Conservation (phyloP, 768 basidiomycete genomes). For the Tylopilus sp. region DNA sequence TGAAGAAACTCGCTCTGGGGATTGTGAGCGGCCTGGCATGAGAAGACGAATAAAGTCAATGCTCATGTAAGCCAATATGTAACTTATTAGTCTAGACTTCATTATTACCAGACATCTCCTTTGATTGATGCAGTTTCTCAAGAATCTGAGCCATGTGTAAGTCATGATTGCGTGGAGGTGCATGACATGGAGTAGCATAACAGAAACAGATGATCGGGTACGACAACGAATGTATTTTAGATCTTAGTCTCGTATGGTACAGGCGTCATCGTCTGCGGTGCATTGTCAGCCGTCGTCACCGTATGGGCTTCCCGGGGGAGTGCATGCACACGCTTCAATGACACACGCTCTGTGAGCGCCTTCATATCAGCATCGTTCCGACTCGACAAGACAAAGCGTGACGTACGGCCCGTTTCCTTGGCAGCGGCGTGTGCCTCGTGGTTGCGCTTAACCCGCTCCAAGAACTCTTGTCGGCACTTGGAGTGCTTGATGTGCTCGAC, state of each 20-base stretch:
- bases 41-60: no score
- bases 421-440: conserved; percentile 79
- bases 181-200: conserved; percentile 18
- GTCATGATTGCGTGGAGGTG: conserved; percentile 22
- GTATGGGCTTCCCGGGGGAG: conserved; percentile 77
- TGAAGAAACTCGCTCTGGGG: no score
- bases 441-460: conserved; percentile 93
- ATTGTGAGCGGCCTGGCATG: no score
- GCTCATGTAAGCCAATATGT: no score
- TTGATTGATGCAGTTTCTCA: no score
- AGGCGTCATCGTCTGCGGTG: conserved; percentile 90
- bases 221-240: conserved; percentile 41
- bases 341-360: conserved; percentile 58
- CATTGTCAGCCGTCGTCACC: conserved; percentile 71
- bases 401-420: conserved; percentile 84
- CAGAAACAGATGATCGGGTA: background rate
- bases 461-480: conserved; percentile 96
- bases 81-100: no score
- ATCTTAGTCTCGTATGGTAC: conserved; percentile 96
- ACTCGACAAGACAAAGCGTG: background rate
- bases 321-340: conserved; percentile 81
- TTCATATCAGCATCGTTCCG: background rate
- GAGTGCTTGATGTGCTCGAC: conserved; percentile 96
- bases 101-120: no score
- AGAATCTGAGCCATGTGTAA: background rate